Percentiles rank a stretch among this genome's conserved stretches.
These are phyloP conservation scores for Stenogyne calaminthoides DNA, from an alignment of 305 asterid genomes.

Conservation along the genomic window DNA sequence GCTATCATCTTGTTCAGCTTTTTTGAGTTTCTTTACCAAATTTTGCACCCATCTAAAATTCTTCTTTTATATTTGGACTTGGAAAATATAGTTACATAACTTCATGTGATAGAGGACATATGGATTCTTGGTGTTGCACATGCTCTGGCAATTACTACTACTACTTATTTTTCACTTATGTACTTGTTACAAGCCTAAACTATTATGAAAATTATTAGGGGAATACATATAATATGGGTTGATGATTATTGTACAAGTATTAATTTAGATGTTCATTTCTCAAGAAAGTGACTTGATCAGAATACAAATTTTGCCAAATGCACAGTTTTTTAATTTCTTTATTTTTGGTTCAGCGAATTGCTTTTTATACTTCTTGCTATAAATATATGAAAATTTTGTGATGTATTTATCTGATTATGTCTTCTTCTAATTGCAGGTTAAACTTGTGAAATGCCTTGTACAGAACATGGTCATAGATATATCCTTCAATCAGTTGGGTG, in stretches of 20 bases:
- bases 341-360: background rate
- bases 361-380: background rate
- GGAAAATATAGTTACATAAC: background rate
- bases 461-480: slow-evolving; percentile 68
- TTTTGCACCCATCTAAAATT: background rate
- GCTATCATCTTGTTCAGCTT: background rate
- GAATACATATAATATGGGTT: background rate
- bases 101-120: background rate
- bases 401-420: slow-evolving; percentile 20
- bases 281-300: background rate
- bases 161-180: background rate
- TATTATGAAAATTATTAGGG: background rate
- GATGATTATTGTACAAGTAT: background rate
- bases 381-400: background rate
- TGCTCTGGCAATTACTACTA: slow-evolving; percentile 1
- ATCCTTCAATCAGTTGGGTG: slow-evolving; percentile 90
- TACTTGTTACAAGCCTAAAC: background rate
- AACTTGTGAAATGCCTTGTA: slow-evolving; percentile 80
- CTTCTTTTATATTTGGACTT: background rate
- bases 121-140: slow-evolving; percentile 14
- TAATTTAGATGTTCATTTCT: slow-evolving; percentile 1
- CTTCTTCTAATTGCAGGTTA: slow-evolving; percentile 67
- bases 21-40: background rate
- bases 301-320: background rate
- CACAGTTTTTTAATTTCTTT: background rate